These are phyloP conservation scores for Aureobasidium sp. DNA, from an alignment of 2,329 filamentous ascomycete species.

Conservation along the genomic window DNA sequence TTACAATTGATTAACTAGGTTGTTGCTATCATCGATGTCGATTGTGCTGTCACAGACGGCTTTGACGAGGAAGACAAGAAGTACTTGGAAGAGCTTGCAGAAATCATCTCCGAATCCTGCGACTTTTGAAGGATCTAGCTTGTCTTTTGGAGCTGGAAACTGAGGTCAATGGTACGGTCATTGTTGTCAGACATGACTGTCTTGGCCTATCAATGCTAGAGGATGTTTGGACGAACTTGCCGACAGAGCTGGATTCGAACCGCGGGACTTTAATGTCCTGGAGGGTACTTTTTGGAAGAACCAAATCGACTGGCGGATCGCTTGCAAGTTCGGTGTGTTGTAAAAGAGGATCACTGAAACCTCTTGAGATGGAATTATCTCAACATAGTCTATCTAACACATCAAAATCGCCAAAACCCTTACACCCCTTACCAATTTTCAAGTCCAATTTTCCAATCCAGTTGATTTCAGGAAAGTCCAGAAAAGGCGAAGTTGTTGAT, in stretches of 20 bases:
- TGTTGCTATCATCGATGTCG: conserved; percentile 71
- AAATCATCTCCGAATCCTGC: conserved; percentile 50
- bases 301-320: too few relatives aligned
- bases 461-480: too few relatives aligned
- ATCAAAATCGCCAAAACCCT: too few relatives aligned
- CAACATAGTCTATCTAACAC: too few relatives aligned
- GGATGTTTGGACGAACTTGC: neutral
- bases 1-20: conserved; percentile 29
- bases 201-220: neutral
- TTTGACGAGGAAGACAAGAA: conserved; percentile 61
- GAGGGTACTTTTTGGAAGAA: neutral
- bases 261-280: conserved; percentile 1
- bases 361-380: too few relatives aligned
- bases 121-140: conserved; percentile 45
- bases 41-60: conserved; percentile 58
- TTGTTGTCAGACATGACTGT: too few relatives aligned
- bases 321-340: too few relatives aligned
- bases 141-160: neutral
- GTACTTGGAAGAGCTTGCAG: conserved; percentile 59
- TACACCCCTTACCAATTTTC: too few relatives aligned
- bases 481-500: too few relatives aligned
- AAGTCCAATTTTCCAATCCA: too few relatives aligned
- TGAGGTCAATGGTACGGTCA: too few relatives aligned
- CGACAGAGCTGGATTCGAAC: neutral
- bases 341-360: too few relatives aligned